A percentile compares a stretch with the other conserved stretches of the same genome.
These are phyloP conservation scores for Gorgonomyces haynaldii DNA, from an alignment of 192 early-diverging fungal species.

Conservation along the genomic window DNA sequence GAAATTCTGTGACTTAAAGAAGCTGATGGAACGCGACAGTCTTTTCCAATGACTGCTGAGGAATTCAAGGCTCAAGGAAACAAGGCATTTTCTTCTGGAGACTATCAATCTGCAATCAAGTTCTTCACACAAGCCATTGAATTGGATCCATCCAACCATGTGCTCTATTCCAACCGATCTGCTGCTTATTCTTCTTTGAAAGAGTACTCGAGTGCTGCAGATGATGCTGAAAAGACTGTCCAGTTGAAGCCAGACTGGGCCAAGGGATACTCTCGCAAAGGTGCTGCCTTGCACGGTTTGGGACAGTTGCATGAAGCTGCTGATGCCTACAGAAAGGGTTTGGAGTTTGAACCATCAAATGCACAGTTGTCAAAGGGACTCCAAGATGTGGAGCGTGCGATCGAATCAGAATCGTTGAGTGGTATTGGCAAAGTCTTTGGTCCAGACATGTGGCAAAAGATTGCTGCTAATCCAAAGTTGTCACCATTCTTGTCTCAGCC, in stretches of 20 bases:
- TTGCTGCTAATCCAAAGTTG: slow-evolving; percentile 72
- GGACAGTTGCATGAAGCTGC: slow-evolving; percentile 55
- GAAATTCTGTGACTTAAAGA: too few relatives aligned
- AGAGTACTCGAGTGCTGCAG: slow-evolving; percentile 63
- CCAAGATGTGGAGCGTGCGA: slow-evolving; percentile 57
- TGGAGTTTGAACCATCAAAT: slow-evolving; percentile 71
- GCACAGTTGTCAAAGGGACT: slow-evolving; percentile 63
- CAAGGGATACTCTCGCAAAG: slow-evolving; percentile 86
- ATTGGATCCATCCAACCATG: slow-evolving; percentile 78
- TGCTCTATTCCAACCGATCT: slow-evolving; percentile 83
- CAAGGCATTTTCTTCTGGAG: slow-evolving; percentile 68
- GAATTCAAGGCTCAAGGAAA: slow-evolving; percentile 71
- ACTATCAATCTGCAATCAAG: slow-evolving; percentile 65
- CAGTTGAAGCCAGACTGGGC: slow-evolving; percentile 73
- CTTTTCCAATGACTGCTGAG: too few relatives aligned
- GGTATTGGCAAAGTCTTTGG: slow-evolving; percentile 55
- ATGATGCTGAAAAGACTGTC: slow-evolving; percentile 78
- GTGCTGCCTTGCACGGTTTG: slow-evolving; percentile 72
- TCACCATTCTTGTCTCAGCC: slow-evolving; percentile 60
- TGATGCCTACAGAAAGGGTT: slow-evolving; percentile 64
- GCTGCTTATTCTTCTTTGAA: slow-evolving; percentile 69
- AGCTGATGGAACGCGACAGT: too few relatives aligned
- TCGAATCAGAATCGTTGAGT: slow-evolving; percentile 17
- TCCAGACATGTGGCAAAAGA: slow-evolving; percentile 65
- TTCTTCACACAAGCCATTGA: slow-evolving; percentile 75